These are phyloP conservation scores for Arachis monticola DNA, from an alignment of 331 rosid genomes.

Conservation along the genomic window DNA sequence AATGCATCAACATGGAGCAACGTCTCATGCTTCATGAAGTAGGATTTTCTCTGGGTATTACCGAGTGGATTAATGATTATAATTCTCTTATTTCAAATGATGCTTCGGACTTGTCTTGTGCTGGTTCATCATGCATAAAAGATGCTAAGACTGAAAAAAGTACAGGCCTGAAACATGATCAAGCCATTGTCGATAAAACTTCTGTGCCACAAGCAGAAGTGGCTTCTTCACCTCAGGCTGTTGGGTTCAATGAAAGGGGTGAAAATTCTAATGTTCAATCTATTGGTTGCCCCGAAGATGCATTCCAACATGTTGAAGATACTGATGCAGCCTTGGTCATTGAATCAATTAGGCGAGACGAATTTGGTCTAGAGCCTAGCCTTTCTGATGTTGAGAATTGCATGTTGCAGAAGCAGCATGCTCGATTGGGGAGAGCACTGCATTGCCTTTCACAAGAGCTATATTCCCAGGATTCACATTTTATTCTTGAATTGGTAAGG, in stretches of 20 bases:
- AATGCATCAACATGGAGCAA: slow-evolving; percentile 65
- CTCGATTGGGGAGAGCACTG: slow-evolving; percentile 97
- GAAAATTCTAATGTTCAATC: slow-evolving; percentile 41
- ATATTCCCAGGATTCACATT: slow-evolving; percentile 99
- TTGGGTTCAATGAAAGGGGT: slow-evolving; percentile 36
- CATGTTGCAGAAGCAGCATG: slow-evolving; percentile 93
- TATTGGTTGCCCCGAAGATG: slow-evolving; percentile 34
- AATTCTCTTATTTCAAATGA: slow-evolving; percentile 50
- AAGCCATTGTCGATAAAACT: slow-evolving; percentile 38
- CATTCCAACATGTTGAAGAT: slow-evolving; percentile 45
- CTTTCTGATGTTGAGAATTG: slow-evolving; percentile 62
- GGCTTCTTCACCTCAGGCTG: slow-evolving; percentile 33
- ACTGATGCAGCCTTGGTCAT: slow-evolving; percentile 69
- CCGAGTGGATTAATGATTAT: slow-evolving; percentile 84
- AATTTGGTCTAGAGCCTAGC: slow-evolving; percentile 87
- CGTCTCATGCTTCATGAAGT: slow-evolving; percentile 89
- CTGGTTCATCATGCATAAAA: slow-evolving; percentile 46
- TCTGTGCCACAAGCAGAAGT: slow-evolving; percentile 48
- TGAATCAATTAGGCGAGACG: slow-evolving; percentile 88
- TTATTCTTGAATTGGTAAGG: slow-evolving; percentile 95
- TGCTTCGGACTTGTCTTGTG: slow-evolving; percentile 29
- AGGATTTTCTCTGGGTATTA: slow-evolving; percentile 77
- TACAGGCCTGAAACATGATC: slow-evolving; percentile 40
- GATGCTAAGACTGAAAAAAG: slow-evolving; percentile 39
- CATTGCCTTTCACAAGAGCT: slow-evolving; percentile 98